Percentiles rank a stretch among this genome's conserved stretches.
Evolutionary conservation across 306 rosid species (phyloP).

Genomic region (Dryas alaskensis): DNA sequence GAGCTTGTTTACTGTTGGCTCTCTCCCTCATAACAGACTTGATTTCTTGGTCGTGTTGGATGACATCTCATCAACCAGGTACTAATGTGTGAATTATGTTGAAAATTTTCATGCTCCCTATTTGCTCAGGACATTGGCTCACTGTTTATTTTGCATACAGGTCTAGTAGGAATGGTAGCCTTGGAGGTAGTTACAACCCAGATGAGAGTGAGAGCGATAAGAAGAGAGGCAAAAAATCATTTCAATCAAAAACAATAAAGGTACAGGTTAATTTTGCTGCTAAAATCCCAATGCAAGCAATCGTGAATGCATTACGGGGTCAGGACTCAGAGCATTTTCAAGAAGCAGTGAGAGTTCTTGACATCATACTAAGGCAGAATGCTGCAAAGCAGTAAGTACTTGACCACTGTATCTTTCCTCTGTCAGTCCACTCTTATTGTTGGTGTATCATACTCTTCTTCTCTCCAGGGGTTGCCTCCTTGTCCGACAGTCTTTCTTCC

Average conservation of each 20-base stretch:
- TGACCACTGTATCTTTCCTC: background rate
- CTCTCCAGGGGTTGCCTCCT: conserved; percentile 44
- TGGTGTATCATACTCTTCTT: background rate
- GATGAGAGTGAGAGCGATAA: conserved; percentile 12
- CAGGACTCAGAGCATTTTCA: conserved; percentile 31
- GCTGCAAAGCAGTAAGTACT: conserved; percentile 45
- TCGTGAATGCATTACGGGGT: conserved; percentile 34
- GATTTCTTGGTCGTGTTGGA: conserved; percentile 32
- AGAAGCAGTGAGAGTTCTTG: conserved; percentile 40
- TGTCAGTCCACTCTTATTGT: background rate
- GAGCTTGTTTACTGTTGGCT: conserved; percentile 30
- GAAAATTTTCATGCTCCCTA: background rate
- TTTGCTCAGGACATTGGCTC: background rate
- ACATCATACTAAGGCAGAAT: conserved; percentile 41
- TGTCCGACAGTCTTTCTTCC: conserved; percentile 53
- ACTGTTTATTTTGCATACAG: background rate
- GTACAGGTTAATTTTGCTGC: conserved; percentile 32
- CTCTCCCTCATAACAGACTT: conserved; percentile 18
- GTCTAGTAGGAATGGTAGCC: conserved; percentile 7
- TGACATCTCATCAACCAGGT: conserved; percentile 35
- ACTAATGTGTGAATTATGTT: background rate
- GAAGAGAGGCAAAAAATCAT: conserved; percentile 34
- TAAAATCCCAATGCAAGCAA: conserved; percentile 38
- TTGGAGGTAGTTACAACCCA: background rate
- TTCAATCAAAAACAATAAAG: conserved; percentile 26